Percentiles rank a stretch among this genome's conserved stretches.
phyloP scores from a whole-genome alignment of 1,284 basidiomycete species.

The Irpex rosettiformis region DNA sequence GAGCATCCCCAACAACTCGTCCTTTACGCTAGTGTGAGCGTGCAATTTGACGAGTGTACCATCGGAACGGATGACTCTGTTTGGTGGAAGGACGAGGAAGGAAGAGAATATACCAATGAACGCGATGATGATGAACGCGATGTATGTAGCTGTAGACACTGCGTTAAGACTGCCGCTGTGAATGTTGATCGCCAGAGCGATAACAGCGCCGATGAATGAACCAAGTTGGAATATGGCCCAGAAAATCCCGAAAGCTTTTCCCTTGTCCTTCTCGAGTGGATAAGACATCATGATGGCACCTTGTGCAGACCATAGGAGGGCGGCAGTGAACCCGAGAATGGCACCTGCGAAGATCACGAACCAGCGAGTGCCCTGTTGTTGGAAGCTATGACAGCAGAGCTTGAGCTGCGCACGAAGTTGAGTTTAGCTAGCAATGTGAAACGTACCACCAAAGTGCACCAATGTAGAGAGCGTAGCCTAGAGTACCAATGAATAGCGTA shows the following conservation, averaged over 20 bases:
- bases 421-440: background rate
- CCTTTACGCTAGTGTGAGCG: constrained; percentile 29
- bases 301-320: constrained; percentile 56
- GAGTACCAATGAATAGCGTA: constrained; percentile 44
- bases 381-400: constrained; percentile 20
- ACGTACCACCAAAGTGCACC: constrained; percentile 38
- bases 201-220: constrained; percentile 47
- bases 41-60: constrained; percentile 36
- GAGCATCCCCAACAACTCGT: constrained; percentile 31
- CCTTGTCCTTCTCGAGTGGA: constrained; percentile 52
- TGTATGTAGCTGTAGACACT: constrained; percentile 35
- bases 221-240: constrained; percentile 56
- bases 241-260: constrained; percentile 41
- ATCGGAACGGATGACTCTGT: constrained; percentile 35
- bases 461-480: constrained; percentile 46
- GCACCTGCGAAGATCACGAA: constrained; percentile 53
- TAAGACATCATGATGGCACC: constrained; percentile 58
- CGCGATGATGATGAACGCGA: constrained; percentile 40
- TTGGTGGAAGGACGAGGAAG: constrained; percentile 35
- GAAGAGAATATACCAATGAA: constrained; percentile 18
- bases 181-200: constrained; percentile 45
- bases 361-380: constrained; percentile 33
- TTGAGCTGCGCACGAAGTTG: background rate
- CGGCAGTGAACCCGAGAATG: constrained; percentile 54
- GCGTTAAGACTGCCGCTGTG: constrained; percentile 25